Percentiles rank a stretch among this genome's conserved stretches.
Evolutionary conservation across 768 basidiomycete species (phyloP).

Genomic region (Calocybe indica): DNA sequence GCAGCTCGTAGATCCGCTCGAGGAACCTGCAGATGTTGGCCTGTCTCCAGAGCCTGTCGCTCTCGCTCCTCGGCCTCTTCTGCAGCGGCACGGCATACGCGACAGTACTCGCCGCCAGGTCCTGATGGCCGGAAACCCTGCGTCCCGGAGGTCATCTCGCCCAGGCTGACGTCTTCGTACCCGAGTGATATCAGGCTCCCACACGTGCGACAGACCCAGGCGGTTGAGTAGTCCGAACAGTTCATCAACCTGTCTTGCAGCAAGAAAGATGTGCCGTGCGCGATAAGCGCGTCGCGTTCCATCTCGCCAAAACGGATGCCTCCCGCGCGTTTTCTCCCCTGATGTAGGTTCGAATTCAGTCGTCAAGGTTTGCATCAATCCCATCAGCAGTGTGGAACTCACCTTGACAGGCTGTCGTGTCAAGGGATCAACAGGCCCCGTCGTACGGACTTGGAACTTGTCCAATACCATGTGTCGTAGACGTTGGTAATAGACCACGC

Average conservation of each 20-base stretch:
- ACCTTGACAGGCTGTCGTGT: constrained; percentile 98
- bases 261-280: constrained; percentile 97
- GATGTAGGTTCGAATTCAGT: background rate
- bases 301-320: constrained; percentile 99
- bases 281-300: constrained; percentile 98
- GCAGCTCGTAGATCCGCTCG: constrained; percentile 55
- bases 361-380: background rate
- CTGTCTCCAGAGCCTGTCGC: constrained; percentile 54
- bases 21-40: constrained; percentile 37
- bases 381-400: constrained; percentile 15
- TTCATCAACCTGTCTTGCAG: constrained; percentile 99
- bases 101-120: constrained; percentile 89
- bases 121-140: constrained; percentile 55
- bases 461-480: constrained; percentile 99
- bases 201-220: constrained; percentile 97
- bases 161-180: constrained; percentile 82
- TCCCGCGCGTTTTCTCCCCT: constrained; percentile 97
- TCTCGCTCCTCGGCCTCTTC: constrained; percentile 59
- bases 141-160: constrained; percentile 50
- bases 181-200: constrained; percentile 95
- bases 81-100: constrained; percentile 77
- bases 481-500: constrained; percentile 97
- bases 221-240: constrained; percentile 98
- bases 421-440: constrained; percentile 92
- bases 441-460: constrained; percentile 99